phyloP scores from a whole-genome alignment of 148 eudicot genomes.

The Diospyros lotus region DNA sequence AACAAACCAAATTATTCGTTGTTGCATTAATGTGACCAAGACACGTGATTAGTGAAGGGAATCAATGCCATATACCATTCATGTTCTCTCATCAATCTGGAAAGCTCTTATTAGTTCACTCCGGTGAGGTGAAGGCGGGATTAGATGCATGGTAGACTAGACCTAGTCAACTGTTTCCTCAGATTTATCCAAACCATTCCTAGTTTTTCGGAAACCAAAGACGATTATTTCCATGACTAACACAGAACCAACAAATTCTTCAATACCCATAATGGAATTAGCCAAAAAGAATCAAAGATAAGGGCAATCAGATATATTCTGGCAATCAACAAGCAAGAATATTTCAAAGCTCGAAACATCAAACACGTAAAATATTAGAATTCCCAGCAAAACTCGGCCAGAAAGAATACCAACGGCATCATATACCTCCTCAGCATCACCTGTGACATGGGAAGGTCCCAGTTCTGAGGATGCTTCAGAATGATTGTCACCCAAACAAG shows the following conservation, averaged over 20 bases:
- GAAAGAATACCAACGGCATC: constrained; percentile 10
- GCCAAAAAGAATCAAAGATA: background rate
- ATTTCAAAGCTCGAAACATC: constrained; percentile 4
- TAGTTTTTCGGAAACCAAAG: background rate
- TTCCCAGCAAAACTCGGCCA: background rate
- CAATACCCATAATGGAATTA: background rate
- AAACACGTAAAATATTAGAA: background rate
- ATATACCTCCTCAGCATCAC: constrained; percentile 26
- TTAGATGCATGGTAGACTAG: no score
- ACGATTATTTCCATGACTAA: background rate
- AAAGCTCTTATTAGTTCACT: background rate
- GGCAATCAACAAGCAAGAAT: constrained; percentile 11
- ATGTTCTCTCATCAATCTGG: background rate
- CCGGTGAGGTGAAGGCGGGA: no score
- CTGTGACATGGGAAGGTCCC: constrained; percentile 13
- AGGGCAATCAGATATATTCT: background rate
- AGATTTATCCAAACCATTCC: background rate
- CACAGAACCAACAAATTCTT: background rate
- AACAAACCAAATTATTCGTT: background rate
- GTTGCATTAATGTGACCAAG: background rate
- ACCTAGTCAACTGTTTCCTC: no score
- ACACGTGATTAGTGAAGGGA: background rate
- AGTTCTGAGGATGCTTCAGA: constrained; percentile 25
- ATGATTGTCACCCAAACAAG: constrained; percentile 30
- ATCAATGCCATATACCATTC: background rate